Conservation (phyloP, 805 yeast species). For the Isabelozyma gotoi region DNA sequence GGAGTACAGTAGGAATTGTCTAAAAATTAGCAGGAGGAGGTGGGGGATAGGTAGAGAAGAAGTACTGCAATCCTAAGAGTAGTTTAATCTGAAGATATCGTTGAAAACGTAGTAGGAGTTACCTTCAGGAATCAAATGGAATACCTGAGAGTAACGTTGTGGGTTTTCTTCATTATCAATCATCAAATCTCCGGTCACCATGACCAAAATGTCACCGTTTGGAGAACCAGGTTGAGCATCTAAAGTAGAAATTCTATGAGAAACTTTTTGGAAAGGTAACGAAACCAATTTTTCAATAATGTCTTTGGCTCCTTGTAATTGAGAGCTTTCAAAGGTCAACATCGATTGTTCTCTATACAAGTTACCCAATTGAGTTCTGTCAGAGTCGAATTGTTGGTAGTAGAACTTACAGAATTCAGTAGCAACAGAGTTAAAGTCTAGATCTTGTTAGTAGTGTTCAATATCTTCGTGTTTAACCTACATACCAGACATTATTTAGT, state of each 20-base stretch:
- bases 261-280: slow-evolving; percentile 89
- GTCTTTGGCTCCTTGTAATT: slow-evolving; percentile 89
- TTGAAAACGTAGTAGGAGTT: slow-evolving; percentile 91
- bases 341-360: slow-evolving; percentile 95
- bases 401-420: slow-evolving; percentile 90
- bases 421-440: slow-evolving; percentile 47
- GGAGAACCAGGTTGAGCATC: slow-evolving; percentile 98
- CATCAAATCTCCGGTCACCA: slow-evolving; percentile 95
- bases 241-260: slow-evolving; percentile 89
- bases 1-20: no score
- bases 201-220: slow-evolving; percentile 86
- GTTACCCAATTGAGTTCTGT: slow-evolving; percentile 88
- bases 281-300: slow-evolving; percentile 90
- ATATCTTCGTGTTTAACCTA: slow-evolving; percentile 3
- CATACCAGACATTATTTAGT: slow-evolving; percentile 29
- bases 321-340: slow-evolving; percentile 95
- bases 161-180: slow-evolving; percentile 94
- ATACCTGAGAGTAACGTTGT: slow-evolving; percentile 95
- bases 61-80: slow-evolving; percentile 55
- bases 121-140: slow-evolving; percentile 93
- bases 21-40: background rate
- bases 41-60: background rate
- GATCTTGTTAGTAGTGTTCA: slow-evolving; percentile 8
- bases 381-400: slow-evolving; percentile 92
- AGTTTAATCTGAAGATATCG: slow-evolving; percentile 95